Evolutionary conservation across 148 eudicot species (phyloP).

Genomic region (Drosera capensis): DNA sequence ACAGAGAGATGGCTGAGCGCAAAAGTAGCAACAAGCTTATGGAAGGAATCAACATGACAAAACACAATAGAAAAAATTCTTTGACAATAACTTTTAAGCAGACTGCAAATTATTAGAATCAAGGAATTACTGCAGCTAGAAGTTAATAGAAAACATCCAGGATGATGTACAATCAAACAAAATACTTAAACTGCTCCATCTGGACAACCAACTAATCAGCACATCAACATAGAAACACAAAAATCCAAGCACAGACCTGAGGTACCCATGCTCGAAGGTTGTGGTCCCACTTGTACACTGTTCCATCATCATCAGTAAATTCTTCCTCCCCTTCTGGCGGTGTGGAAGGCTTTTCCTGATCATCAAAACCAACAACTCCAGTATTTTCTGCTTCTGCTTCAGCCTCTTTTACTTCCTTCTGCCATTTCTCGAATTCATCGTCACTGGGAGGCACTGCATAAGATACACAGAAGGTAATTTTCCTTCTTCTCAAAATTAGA

Average conservation of each 20-base stretch:
- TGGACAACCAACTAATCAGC: neutral
- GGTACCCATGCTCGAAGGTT: slow-evolving; percentile 84
- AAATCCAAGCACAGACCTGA: slow-evolving; percentile 39
- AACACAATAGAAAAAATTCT: no score
- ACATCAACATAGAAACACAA: neutral
- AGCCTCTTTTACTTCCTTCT: slow-evolving; percentile 67
- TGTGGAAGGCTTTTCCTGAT: slow-evolving; percentile 62
- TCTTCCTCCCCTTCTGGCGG: slow-evolving; percentile 96
- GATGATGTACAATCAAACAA: neutral
- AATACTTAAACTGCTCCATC: neutral
- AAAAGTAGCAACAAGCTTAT: no score
- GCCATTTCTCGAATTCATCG: slow-evolving; percentile 77
- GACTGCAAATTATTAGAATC: no score
- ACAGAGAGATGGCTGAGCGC: no score
- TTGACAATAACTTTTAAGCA: no score
- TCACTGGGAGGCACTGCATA: slow-evolving; percentile 43
- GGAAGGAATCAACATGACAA: no score
- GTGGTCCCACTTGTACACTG: slow-evolving; percentile 81
- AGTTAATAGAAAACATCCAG: neutral
- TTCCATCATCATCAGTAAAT: slow-evolving; percentile 94
- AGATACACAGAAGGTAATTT: slow-evolving; percentile 3
- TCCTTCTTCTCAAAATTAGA: neutral
- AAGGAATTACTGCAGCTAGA: neutral
- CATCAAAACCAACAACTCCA: slow-evolving; percentile 21
- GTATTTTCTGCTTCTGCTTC: slow-evolving; percentile 54